These are phyloP conservation scores for Lotmaria passim DNA, from an alignment of 208 protist species.

Conservation along the genomic window DNA sequence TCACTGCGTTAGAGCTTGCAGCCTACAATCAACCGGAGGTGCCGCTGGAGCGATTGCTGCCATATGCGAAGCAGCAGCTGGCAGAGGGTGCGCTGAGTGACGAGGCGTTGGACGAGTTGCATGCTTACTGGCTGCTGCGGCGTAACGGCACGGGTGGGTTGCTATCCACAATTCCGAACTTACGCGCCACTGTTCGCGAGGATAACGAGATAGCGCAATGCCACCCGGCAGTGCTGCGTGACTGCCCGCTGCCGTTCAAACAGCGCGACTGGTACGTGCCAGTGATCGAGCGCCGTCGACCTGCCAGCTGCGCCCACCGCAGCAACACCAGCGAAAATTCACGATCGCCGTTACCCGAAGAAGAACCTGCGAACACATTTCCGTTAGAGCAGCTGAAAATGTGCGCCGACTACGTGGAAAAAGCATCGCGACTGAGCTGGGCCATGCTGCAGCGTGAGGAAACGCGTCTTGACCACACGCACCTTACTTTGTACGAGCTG, in stretches of 20 bases:
- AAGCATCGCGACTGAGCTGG: slow-evolving; percentile 32
- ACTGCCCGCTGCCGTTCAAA: slow-evolving; percentile 88
- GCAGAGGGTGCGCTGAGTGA: slow-evolving; percentile 16
- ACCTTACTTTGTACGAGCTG: slow-evolving; percentile 65
- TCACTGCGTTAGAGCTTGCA: slow-evolving; percentile 68
- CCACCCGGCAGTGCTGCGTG: slow-evolving; percentile 56
- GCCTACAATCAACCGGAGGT: slow-evolving; percentile 50
- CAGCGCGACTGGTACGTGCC: slow-evolving; percentile 72
- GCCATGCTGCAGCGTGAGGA: slow-evolving; percentile 58
- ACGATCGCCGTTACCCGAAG: background rate
- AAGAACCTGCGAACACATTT: background rate
- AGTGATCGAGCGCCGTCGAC: slow-evolving; percentile 38
- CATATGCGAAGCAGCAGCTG: slow-evolving; percentile 19
- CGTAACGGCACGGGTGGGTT: slow-evolving; percentile 51
- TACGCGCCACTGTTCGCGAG: slow-evolving; percentile 61
- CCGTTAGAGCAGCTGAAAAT: slow-evolving; percentile 4
- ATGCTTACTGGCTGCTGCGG: slow-evolving; percentile 78
- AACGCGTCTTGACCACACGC: slow-evolving; percentile 50
- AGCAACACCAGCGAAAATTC: background rate
- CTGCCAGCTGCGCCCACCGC: background rate
- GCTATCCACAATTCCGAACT: slow-evolving; percentile 63
- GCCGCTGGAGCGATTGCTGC: slow-evolving; percentile 48
- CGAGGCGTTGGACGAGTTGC: slow-evolving; percentile 56
- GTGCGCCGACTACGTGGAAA: slow-evolving; percentile 21
- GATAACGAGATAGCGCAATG: slow-evolving; percentile 66